phyloP scores from a whole-genome alignment of 176 grass and related monocot genomes.

The Dendrocalamus sinicus region DNA sequence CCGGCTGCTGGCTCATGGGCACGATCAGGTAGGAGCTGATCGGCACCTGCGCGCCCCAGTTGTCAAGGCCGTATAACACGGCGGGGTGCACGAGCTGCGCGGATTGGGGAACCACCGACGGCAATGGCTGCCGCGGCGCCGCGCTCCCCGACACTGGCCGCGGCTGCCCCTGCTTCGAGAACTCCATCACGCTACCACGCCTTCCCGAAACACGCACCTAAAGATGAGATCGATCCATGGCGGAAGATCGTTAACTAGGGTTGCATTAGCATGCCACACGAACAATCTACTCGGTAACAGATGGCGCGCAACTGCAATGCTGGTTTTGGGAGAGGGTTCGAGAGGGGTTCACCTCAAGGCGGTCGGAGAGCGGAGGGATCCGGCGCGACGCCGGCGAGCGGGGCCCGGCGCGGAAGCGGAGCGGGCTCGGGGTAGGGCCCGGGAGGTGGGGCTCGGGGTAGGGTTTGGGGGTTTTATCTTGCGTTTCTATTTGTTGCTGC shows the following conservation, averaged over 20 bases:
- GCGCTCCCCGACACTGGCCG: not conserved
- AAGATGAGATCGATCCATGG: not conserved
- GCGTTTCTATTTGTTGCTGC: not conserved
- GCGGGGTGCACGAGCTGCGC: constrained; percentile 25
- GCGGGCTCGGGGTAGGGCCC: no score
- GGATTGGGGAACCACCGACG: not conserved
- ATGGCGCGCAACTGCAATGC: not conserved
- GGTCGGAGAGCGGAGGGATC: not conserved
- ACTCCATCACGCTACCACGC: constrained; percentile 41
- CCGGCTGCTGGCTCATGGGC: constrained; percentile 39
- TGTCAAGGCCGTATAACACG: constrained; percentile 1
- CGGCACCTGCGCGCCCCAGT: constrained; percentile 4
- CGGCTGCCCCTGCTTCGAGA: constrained; percentile 31
- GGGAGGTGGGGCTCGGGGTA: not conserved
- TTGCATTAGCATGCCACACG: not conserved
- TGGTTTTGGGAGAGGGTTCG: constrained; percentile 17
- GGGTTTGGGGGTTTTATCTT: not conserved
- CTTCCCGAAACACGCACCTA: not conserved
- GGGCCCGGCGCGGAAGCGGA: not conserved
- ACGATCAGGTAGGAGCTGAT: constrained; percentile 35
- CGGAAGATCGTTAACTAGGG: not conserved
- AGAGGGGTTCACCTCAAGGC: constrained; percentile 22
- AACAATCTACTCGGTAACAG: not conserved
- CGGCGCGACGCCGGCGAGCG: not conserved
- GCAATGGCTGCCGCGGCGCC: not conserved